A percentile compares a stretch with the other conserved stretches of the same genome.
Evolutionary conservation across 2,329 filamentous ascomycete genomes (phyloP).

Genomic region (Westerdykella aurantiaca): DNA sequence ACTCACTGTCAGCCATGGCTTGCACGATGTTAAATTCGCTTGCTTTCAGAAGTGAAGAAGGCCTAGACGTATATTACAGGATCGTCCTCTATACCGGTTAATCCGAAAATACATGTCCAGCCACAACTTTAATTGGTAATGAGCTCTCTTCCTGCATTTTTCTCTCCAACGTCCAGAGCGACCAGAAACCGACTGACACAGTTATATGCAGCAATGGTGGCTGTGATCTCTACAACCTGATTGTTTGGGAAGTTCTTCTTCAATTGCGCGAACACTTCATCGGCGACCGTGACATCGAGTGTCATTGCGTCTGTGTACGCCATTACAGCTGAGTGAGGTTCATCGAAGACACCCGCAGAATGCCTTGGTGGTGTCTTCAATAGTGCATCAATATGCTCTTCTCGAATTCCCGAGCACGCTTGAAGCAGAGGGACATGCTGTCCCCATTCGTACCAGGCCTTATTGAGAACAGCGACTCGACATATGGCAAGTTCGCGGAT

Average conservation of each 20-base stretch:
- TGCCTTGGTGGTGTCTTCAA: conserved; percentile 15
- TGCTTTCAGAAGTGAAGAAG: too few relatives aligned
- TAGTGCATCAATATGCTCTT: conserved; percentile 37
- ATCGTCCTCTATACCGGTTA: too few relatives aligned
- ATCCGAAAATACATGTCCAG: too few relatives aligned
- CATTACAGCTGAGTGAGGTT: conserved; percentile 62
- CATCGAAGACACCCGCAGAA: conserved; percentile 40
- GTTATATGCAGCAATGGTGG: conserved; percentile 75
- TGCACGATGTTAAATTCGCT: too few relatives aligned
- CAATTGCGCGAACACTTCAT: conserved; percentile 61
- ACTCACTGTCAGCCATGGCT: too few relatives aligned
- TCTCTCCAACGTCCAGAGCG: conserved; percentile 61
- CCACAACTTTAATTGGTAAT: too few relatives aligned
- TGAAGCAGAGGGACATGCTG: conserved; percentile 66
- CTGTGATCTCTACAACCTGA: conserved; percentile 75
- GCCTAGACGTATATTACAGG: too few relatives aligned
- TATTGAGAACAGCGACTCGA: conserved; percentile 72
- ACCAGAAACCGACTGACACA: conserved; percentile 80
- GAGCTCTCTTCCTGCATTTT: conserved; percentile 25
- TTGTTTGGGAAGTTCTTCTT: conserved; percentile 59
- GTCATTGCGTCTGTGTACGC: conserved; percentile 82
- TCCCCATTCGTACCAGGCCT: conserved; percentile 80
- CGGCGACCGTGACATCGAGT: conserved; percentile 60
- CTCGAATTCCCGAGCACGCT: conserved; percentile 55
- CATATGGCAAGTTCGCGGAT: conserved; percentile 75